Base-by-base conservation (phyloP, 2,329 filamentous ascomycete species). In the Triangularia setosa region DNA sequence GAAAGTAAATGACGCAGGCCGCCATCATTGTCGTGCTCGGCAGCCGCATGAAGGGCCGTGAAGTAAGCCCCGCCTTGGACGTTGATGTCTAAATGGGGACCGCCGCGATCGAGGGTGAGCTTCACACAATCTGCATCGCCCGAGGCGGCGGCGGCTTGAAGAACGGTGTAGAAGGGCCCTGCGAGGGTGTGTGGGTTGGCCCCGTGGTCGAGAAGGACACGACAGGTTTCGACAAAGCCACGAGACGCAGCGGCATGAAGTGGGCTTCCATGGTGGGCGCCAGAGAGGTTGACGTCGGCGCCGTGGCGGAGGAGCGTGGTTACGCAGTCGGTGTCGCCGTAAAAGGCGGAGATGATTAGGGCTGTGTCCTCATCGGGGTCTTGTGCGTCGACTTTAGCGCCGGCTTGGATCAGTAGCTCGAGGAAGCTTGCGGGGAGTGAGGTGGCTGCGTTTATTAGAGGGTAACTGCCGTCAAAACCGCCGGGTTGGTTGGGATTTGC, bases 251-350 rank as follows among this genome's bases (percentile, higher is more conserved):
- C 64, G n/a, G 63, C 60, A 27, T 68, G 61, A 1, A 67, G 56
- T 8, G 65, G 64, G 16, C 58, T 67, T 16, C 66, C 63, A 33
- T 64, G 52, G 27, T 57, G 54, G 12, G 40, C 52, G 61, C 64
- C 66, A 6, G 18, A 6, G 1, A 57, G 52, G 40, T 67, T 57
- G 8, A 61, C 30, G 18, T 64, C 35, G 12, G 62, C 65, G 16
- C 62, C 56, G 27, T 44, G 54, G 35, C 16, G 55, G 12, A 65
- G 59, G 40, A 65, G 63, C 9, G 27, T 28, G 18, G 53, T 44
- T 12, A 61, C 59, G 16, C 53, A 61, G 23, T 40, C 59, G 35
- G 33, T 33, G 55, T 65, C 63, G 40, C 63, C 63, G 3, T 55
- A 24, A 2, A 35, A 12, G 2, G 63, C 63, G 1, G 63, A 61